Conservation (phyloP, 2,329 filamentous ascomycete species). For the Neophaeococcomyces mojaviensis region DNA sequence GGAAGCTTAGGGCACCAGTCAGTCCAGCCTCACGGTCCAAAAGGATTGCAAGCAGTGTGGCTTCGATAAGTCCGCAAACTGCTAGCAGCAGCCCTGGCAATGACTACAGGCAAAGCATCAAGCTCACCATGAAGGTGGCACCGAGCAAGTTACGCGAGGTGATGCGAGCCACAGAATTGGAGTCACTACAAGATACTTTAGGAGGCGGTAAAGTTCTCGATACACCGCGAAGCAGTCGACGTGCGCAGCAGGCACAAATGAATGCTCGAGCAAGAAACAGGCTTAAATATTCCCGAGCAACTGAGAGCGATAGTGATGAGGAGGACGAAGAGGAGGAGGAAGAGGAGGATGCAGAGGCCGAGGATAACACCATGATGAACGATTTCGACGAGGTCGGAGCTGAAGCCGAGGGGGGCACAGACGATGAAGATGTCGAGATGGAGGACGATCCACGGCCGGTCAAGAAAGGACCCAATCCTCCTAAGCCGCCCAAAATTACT, state of each 20-base stretch:
- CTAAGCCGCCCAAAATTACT: slow-evolving; percentile 22
- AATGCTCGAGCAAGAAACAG: slow-evolving; percentile 34
- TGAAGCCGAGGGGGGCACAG: slow-evolving; percentile 25
- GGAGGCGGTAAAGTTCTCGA: slow-evolving; percentile 39
- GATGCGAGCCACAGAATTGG: slow-evolving; percentile 26
- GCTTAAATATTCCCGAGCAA: slow-evolving; percentile 28
- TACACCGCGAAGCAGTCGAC: slow-evolving; percentile 38
- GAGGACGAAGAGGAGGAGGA: slow-evolving; percentile 31
- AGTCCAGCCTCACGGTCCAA: slow-evolving; percentile 27
- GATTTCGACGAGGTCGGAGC: slow-evolving; percentile 26
- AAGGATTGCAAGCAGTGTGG: slow-evolving; percentile 28
- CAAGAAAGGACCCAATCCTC: slow-evolving; percentile 13
- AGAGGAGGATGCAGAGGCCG: slow-evolving; percentile 22
- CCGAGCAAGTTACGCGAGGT: slow-evolving; percentile 44
- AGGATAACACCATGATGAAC: slow-evolving; percentile 21
- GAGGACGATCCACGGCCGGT: slow-evolving; percentile 33
- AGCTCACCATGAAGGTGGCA: slow-evolving; percentile 43
- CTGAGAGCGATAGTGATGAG: slow-evolving; percentile 39
- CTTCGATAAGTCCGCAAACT: slow-evolving; percentile 11
- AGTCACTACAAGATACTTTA: slow-evolving; percentile 34
- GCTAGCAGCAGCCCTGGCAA: slow-evolving; percentile 18
- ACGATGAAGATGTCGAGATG: slow-evolving; percentile 35
- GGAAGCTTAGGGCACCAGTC: slow-evolving; percentile 10
- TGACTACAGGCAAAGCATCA: slow-evolving; percentile 35
- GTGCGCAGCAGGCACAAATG: slow-evolving; percentile 16